Base-by-base conservation (phyloP, 345 rosid genomes). In the Boechera divaricarpa region DNA sequence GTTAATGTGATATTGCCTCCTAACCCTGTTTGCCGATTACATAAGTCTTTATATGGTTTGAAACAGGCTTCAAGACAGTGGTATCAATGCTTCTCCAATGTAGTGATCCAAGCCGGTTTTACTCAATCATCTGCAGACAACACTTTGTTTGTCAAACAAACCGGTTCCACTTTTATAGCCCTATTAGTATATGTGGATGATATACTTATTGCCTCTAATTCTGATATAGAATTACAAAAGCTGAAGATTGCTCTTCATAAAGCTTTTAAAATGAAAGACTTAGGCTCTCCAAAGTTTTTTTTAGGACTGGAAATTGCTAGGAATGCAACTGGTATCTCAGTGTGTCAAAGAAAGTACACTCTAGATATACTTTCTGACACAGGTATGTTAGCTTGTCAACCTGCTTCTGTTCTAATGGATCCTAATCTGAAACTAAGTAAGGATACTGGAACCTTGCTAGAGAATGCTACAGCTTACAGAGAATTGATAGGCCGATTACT, bases 231-330 rank as follows among this genome's bases (percentile, higher is more conserved):
- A 7, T 9, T 38, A 0, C 3, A 2, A 7, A 10, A 2, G 2
- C 41, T 38, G 0, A 8, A 38, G 10, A 2, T 0, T 7, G 10
- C 8, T 0, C 2, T 38, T 0, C 0, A 0, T 2, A 38, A 9
- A 1, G 41, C 41, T 5, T 45, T 45, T 5, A 45, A 45, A 2
- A 45, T 45, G 1, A 45, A 15, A 5, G 16, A 45, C 0, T 15
- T 45, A 5, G 39, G 29, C 0, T 5, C 32, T 0, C 15, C 4
- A 0, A 26, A 5, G 0, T 26, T 8, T 1, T 53, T 53, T 3
- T 5, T 53, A 0, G 58, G 58, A 0, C 2, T 52, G 7, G 32
- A 52, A 1, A 52, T 52, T 18, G 57, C 31, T 4, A 52, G 57
- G 3, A 8, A 18, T 18, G 21, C 26, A 2, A 0, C 31, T 9